Base-by-base conservation (phyloP, 306 rosid species). In the Sicyos baderoa region DNA sequence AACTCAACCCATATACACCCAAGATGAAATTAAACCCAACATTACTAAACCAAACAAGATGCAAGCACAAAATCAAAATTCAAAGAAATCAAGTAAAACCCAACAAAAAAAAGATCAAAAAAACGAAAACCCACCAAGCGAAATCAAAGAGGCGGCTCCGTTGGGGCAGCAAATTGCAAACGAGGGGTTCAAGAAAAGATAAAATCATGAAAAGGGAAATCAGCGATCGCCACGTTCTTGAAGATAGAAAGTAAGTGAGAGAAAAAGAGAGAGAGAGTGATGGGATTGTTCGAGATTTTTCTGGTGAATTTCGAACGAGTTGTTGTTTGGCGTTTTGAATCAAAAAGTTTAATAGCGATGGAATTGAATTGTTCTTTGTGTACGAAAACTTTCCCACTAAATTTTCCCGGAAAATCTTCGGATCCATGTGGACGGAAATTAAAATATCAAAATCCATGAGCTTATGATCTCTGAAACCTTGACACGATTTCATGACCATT, bases 331-430 rank as follows among this genome's bases (percentile, higher is more conserved):
- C 40, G 7, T 12, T 65, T 45, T 12, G 45, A 47, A 50, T 19
- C 19, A 27, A 66, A 66, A 66, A 42, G n/a, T n/a, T 66, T 54
- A 44, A 22, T 18, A 47, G 14, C 13, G 71, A 22, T 66, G 2
- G 48, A 60, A 32, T n/a, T 7, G 68, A 50, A 60, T 47, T 9
- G 48, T 60, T 60, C 67, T 60, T 10, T 3, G 4, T 25, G 35
- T 45, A 45, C 50, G 7, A n/a, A 61, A 9, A 3, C 9, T 61
- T 61, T 61, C 27, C 68, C 68, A n/a, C 27, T 7, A 61, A 61
- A 61, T 37, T 61, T 61, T 61, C 68, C 68, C n/a, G 68, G 68
- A 61, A 61, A 61, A 37, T 61, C 27, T n/a, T 49, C 9, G 21
- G 1, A 35, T 14, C 68, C 68, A 61, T 10, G 68, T 61, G 68